phyloP scores from a whole-genome alignment of 1,139 yeast species.

The Candida glucosophila region DNA sequence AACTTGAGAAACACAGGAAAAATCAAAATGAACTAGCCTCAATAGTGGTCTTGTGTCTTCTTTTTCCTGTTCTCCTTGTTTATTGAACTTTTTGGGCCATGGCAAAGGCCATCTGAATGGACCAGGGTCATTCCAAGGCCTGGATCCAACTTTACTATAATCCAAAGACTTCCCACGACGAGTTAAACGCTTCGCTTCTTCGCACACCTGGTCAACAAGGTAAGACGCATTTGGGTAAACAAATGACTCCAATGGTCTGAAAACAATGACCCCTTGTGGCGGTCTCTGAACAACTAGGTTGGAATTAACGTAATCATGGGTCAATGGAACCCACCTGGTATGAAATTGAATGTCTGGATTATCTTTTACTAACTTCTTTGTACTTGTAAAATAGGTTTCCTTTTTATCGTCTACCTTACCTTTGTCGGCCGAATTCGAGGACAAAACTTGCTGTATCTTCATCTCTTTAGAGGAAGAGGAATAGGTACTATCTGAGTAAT shows the following conservation, averaged over 20 bases:
- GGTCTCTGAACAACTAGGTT: conserved; percentile 60
- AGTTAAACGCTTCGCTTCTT: conserved; percentile 56
- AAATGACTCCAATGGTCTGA: conserved; percentile 74
- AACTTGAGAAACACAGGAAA: conserved; percentile 63
- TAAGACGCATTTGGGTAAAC: conserved; percentile 74
- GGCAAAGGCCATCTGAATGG: conserved; percentile 32
- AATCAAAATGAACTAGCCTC: conserved; percentile 70
- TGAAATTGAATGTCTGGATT: conserved; percentile 39
- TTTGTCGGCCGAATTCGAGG: conserved; percentile 9
- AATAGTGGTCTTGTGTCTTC: conserved; percentile 58
- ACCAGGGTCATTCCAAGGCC: conserved; percentile 93
- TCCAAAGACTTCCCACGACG: conserved; percentile 48
- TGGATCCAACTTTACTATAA: conserved; percentile 47
- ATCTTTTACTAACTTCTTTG: conserved; percentile 15
- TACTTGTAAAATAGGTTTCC: conserved; percentile 11
- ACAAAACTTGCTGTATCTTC: conserved; percentile 36
- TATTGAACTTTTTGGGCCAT: conserved; percentile 10
- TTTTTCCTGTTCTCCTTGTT: conserved; percentile 5
- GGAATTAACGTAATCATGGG: conserved; percentile 47
- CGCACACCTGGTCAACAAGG: conserved; percentile 63
- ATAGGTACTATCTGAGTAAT: conserved; percentile 6
- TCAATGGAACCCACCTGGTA: conserved; percentile 76
- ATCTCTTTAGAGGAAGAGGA: conserved; percentile 18
- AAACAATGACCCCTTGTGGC: conserved; percentile 85
- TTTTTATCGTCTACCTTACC: conserved; percentile 2